Conservation (phyloP, 2,329 filamentous ascomycete species). For the Harringtonia lauricola region DNA sequence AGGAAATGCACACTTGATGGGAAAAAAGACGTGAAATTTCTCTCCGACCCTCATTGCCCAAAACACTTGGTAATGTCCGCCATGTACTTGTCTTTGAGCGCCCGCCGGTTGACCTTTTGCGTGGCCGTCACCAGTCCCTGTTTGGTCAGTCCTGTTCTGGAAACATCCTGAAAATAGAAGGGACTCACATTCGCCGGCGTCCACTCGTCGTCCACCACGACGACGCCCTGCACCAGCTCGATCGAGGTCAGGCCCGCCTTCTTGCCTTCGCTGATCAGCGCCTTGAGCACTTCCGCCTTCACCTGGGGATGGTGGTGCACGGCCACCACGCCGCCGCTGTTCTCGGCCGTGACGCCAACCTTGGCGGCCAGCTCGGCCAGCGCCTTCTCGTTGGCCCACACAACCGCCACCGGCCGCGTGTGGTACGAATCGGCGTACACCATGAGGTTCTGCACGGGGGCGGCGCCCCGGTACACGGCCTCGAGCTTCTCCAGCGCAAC, state of each 20-base stretch:
- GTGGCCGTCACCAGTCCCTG: constrained; percentile 51
- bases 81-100: constrained; percentile 37
- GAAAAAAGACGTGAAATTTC: too few species aligned
- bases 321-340: constrained; percentile 19
- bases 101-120: constrained; percentile 47
- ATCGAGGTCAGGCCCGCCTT: constrained; percentile 57
- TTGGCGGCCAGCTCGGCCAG: constrained; percentile 48
- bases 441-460: constrained; percentile 78
- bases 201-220: constrained; percentile 79
- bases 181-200: constrained; percentile 68
- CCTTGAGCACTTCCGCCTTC: constrained; percentile 49
- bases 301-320: constrained; percentile 60
- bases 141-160: neutral
- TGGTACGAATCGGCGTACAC: constrained; percentile 68
- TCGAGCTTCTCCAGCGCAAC: constrained; percentile 95
- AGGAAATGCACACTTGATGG: too few species aligned
- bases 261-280: constrained; percentile 54
- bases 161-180: neutral
- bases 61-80: constrained; percentile 37
- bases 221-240: constrained; percentile 66
- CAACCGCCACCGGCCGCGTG: constrained; percentile 71
- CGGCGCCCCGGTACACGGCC: constrained; percentile 71
- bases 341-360: constrained; percentile 36
- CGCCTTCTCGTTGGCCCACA: constrained; percentile 56
- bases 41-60: constrained; percentile 3